A percentile compares a stretch with the other conserved stretches of the same genome.
phyloP scores from a whole-genome alignment of 2,329 filamentous ascomycete genomes.

The Waltergamsia citrina region DNA sequence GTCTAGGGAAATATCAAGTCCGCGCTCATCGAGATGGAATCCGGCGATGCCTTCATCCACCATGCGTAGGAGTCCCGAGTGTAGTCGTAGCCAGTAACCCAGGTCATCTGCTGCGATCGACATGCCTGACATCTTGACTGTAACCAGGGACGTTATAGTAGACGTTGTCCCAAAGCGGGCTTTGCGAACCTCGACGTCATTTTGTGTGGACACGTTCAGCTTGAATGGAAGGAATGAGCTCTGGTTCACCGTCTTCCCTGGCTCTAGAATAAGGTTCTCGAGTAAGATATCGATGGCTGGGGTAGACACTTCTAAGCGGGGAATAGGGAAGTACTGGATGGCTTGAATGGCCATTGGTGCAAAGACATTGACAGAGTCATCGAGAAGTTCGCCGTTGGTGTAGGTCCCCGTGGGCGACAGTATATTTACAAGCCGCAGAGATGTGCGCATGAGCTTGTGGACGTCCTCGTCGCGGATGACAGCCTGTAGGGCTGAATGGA shows the following conservation, averaged over 20 bases:
- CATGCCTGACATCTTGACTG: conserved; percentile 71
- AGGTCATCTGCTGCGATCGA: conserved; percentile 79
- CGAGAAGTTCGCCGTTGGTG: conserved; percentile 61
- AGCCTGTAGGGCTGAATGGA: conserved; percentile 57
- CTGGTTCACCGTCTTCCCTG: conserved; percentile 72
- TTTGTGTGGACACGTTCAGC: conserved; percentile 72
- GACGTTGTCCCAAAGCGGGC: conserved; percentile 54
- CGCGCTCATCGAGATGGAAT: conserved; percentile 76
- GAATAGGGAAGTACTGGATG: conserved; percentile 83
- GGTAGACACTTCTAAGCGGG: conserved; percentile 76
- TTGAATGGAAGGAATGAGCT: conserved; percentile 85
- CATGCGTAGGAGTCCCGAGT: conserved; percentile 65
- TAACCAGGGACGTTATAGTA: conserved; percentile 58
- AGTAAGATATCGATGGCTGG: conserved; percentile 78
- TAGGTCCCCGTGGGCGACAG: conserved; percentile 56
- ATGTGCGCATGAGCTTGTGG: conserved; percentile 56
- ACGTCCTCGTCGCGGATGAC: conserved; percentile 66
- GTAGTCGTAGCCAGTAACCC: conserved; percentile 80
- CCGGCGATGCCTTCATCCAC: conserved; percentile 78
- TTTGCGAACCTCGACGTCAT: conserved; percentile 79
- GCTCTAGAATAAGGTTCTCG: conserved; percentile 86
- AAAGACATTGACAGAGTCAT: conserved; percentile 72
- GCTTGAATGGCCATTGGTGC: conserved; percentile 67
- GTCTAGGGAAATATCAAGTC: conserved; percentile 78
- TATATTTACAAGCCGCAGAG: conserved; percentile 57